These are phyloP conservation scores for Astrothelium macrocarpum DNA, from an alignment of 495 filamentous ascomycete genomes.

Conservation along the genomic window DNA sequence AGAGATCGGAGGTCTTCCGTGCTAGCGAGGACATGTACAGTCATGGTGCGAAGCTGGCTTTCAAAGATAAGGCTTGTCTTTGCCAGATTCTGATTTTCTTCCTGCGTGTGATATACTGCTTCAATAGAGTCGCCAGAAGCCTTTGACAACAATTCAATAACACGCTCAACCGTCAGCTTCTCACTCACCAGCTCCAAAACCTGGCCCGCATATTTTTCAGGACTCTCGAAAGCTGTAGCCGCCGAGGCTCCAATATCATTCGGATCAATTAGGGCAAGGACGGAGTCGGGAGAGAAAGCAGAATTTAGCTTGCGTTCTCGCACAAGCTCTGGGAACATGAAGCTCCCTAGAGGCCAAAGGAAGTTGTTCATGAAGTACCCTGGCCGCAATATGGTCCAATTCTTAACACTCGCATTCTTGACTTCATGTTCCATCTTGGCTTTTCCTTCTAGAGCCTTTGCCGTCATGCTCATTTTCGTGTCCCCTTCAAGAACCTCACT, in stretches of 20 bases:
- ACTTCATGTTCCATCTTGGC: conserved; percentile 31
- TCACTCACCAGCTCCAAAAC: conserved; percentile 36
- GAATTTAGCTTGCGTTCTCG: conserved; percentile 31
- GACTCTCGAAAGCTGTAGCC: conserved; percentile 35
- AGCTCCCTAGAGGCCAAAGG: conserved; percentile 26
- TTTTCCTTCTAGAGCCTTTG: conserved; percentile 30
- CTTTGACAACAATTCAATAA: too few species aligned
- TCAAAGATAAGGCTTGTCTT: too few species aligned
- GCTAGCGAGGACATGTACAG: too few species aligned
- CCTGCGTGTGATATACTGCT: too few species aligned
- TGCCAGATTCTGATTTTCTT: too few species aligned
- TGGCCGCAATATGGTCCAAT: conserved; percentile 38
- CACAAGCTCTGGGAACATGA: conserved; percentile 32
- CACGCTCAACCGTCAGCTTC: conserved; percentile 24
- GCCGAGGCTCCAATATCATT: conserved; percentile 42
- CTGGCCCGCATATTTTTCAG: conserved; percentile 24
- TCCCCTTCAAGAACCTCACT: conserved; percentile 24
- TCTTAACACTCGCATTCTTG: conserved; percentile 26
- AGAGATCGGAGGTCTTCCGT: too few species aligned
- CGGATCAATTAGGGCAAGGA: conserved; percentile 36
- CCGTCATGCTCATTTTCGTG: conserved; percentile 22
- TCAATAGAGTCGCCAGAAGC: too few species aligned
- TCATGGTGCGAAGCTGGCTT: too few species aligned
- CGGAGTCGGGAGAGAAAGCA: conserved; percentile 26
- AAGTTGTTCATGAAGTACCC: conserved; percentile 46